Evolutionary conservation across 306 rosid species (phyloP), one percentile per base, ranked within the genome.

Genomic region (Hylodesmum podocarpum): DNA sequence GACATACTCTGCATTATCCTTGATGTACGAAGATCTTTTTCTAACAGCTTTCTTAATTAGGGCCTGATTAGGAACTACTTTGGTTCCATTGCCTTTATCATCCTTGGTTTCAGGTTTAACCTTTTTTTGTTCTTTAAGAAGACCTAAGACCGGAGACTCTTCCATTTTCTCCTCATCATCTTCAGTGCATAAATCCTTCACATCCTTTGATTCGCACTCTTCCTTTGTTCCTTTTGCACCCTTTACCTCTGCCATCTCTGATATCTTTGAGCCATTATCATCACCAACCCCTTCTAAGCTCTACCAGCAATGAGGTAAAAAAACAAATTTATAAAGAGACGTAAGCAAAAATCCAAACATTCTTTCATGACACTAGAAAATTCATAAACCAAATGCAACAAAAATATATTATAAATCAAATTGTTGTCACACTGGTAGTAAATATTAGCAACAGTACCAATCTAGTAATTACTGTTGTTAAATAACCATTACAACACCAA

Each of bases 1-100:
- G 65, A 53, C 98, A 54, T 95, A 95, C 98, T 89, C 97, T 1
- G 96, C 84, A 88, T 95, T 92, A 77, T 88, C 89, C 87, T 78
- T 92, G 76, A 95, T 37, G 73, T 95, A 95, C 19, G 89, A 63
- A 71, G 78, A 75, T 88, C 92, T 86, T 81, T 92, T 92, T 61
- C 78, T 77, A 50, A 95, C 81, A 70, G 99, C 97, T 86, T 77
- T 78, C 87, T 79, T 89, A 70, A 95, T 95, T 61, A 72, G 68
- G 64, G 77, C 76, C 79, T 92, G 94, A 70, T 46, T 92, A 22
- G 82, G 92, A 66, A 85, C 80, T 47, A 79, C 85, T 76, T 90
- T 90, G 39, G 50, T 79, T 25, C 59, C 87, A 51, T 78, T 76
- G 73, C 53, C 89, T 63, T 89, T 80, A 76, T 79, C 78, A 70